phyloP scores from a whole-genome alignment of 805 yeast species.

The Saturnispora zaruensis region DNA sequence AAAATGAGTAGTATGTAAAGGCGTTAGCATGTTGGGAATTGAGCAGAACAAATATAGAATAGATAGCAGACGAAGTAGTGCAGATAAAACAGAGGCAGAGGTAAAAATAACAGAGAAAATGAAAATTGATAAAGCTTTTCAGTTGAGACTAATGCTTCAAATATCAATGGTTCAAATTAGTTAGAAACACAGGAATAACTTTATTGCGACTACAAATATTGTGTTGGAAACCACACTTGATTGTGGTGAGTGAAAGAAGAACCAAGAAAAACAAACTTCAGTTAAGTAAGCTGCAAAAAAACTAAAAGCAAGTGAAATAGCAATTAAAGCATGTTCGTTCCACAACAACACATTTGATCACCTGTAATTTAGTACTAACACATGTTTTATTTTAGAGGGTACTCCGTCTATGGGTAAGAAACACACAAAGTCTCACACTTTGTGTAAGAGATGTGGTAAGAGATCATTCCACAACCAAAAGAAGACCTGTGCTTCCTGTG shows the following conservation, averaged over 20 bases:
- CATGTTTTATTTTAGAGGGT: constrained; percentile 62
- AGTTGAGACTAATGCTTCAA: too few relatives aligned
- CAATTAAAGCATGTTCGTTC: neutral
- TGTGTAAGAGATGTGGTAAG: constrained; percentile 98
- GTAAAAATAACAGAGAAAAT: neutral
- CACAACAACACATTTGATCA: constrained; percentile 13
- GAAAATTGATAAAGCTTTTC: too few relatives aligned
- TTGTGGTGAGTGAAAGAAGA: too few relatives aligned
- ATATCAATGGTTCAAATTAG: too few relatives aligned
- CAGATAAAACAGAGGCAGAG: neutral
- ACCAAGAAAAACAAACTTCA: too few relatives aligned
- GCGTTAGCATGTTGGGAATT: neutral
- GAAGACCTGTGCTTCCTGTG: constrained; percentile 98
- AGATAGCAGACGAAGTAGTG: neutral
- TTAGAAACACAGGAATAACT: too few relatives aligned
- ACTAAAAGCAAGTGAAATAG: too few relatives aligned
- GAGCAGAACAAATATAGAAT: neutral
- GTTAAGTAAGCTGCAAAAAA: too few relatives aligned
- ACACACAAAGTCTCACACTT: constrained; percentile 99
- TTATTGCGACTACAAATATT: too few relatives aligned
- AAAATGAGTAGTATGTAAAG: constrained; percentile 10
- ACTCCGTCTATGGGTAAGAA: constrained; percentile 99
- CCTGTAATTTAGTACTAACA: constrained; percentile 21
- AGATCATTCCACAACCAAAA: constrained; percentile 99
- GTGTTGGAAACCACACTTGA: too few relatives aligned